Percentiles rank a stretch among this genome's conserved stretches.
Evolutionary conservation across 805 yeast genomes (phyloP).

Genomic region (Zygoascus flipseniorum): DNA sequence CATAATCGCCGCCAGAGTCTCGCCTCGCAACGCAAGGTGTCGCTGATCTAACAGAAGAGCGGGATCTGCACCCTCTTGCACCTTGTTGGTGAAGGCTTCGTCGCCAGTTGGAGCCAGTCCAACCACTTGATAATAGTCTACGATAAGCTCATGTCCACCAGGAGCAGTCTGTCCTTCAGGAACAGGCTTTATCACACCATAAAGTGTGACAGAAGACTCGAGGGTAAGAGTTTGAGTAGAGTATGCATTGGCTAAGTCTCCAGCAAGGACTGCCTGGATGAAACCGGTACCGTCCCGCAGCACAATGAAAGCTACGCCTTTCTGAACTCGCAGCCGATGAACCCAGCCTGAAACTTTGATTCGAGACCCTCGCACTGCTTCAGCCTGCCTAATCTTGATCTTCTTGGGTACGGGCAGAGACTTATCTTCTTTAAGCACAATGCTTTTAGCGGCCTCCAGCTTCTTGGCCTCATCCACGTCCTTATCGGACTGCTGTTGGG

Average conservation of each 20-base stretch:
- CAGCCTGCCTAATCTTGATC: slow-evolving; percentile 54
- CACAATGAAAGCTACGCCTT: slow-evolving; percentile 84
- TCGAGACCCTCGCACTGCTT: slow-evolving; percentile 54
- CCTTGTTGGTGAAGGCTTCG: slow-evolving; percentile 88
- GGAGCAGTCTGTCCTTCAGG: slow-evolving; percentile 98
- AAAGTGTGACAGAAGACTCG: slow-evolving; percentile 74
- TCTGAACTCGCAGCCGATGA: slow-evolving; percentile 87
- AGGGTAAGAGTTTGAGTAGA: slow-evolving; percentile 77
- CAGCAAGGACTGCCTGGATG: slow-evolving; percentile 78
- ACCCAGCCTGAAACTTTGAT: slow-evolving; percentile 89
- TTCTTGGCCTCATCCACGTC: slow-evolving; percentile 67
- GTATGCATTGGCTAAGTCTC: slow-evolving; percentile 87
- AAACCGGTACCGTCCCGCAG: slow-evolving; percentile 93
- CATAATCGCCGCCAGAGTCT: slow-evolving; percentile 84
- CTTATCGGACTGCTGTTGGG: slow-evolving; percentile 44
- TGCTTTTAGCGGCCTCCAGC: slow-evolving; percentile 71
- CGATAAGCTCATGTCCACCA: slow-evolving; percentile 90
- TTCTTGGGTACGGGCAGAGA: slow-evolving; percentile 61
- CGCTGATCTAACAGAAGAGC: slow-evolving; percentile 88
- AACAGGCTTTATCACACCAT: slow-evolving; percentile 71
- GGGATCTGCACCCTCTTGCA: slow-evolving; percentile 91
- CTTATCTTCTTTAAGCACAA: slow-evolving; percentile 63
- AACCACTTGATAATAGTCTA: slow-evolving; percentile 79
- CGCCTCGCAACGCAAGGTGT: slow-evolving; percentile 95
- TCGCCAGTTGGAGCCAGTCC: slow-evolving; percentile 97